phyloP scores from a whole-genome alignment of 345 rosid species.

The Citrus medica region DNA sequence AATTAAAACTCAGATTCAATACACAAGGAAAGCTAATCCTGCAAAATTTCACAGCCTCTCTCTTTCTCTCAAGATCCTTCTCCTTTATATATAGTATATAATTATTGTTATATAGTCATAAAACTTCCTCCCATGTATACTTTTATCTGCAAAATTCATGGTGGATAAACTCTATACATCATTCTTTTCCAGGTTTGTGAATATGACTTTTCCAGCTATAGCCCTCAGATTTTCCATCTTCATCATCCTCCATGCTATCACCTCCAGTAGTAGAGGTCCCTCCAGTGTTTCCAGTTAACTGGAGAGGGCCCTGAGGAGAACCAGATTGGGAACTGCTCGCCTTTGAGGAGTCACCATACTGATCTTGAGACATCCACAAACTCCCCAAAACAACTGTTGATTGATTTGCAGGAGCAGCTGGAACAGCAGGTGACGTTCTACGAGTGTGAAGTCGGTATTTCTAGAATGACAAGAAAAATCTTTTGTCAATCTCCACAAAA shows the following conservation, averaged over 20 bases:
- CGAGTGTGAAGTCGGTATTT: conserved; percentile 75
- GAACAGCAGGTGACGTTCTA: conserved; percentile 29
- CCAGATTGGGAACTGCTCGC: conserved; percentile 52
- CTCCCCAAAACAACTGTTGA: conserved; percentile 51
- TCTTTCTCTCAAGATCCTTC: conserved; percentile 30
- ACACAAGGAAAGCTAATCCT: conserved; percentile 45
- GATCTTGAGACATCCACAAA: conserved; percentile 58
- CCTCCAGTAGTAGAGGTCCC: conserved; percentile 50
- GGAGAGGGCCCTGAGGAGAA: conserved; percentile 88
- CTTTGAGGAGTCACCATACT: conserved; percentile 46
- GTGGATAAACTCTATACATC: conserved; percentile 47
- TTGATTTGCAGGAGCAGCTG: conserved; percentile 42
- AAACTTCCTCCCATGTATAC: conserved; percentile 44
- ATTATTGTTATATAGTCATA: conserved; percentile 25
- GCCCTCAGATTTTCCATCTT: conserved; percentile 71
- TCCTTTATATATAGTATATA: conserved; percentile 30
- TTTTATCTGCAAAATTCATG: conserved; percentile 62
- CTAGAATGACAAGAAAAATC: conserved; percentile 36
- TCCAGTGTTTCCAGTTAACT: conserved; percentile 49
- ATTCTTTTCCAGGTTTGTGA: conserved; percentile 32
- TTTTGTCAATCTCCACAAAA: conserved; percentile 9
- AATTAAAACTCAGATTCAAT: conserved; percentile 38
- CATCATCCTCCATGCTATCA: conserved; percentile 77
- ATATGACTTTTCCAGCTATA: conserved; percentile 56
- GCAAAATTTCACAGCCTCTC: conserved; percentile 43